Base-by-base conservation (phyloP, 768 basidiomycete species). In the Leccinum barrowsii region DNA sequence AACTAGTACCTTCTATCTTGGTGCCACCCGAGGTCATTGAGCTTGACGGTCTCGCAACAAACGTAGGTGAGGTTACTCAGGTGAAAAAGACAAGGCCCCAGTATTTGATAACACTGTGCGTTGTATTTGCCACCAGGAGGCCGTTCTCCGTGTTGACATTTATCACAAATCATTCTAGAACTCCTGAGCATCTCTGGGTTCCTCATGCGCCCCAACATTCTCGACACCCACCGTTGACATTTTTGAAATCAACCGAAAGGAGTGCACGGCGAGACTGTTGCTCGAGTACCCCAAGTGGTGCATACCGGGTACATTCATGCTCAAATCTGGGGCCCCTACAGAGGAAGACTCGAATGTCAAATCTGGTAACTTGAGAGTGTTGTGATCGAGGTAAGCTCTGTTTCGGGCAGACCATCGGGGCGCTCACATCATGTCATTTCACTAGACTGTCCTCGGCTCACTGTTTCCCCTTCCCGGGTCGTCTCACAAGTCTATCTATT, bases 201-300 rank as follows among this genome's bases (percentile, higher is more conserved):
- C 73, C 78, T 87, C 26, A 80, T 97, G 5, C 89, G 89, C 26
- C 81, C 86, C 11, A 78, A 85, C 22, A 72, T 97, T 10, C 74
- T 84, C 6, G 94, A 98, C 67, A 82, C 24, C 24, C 67, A 82
- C 24, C 24, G 73, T 97, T 42, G 85, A 92, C 57, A 88, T 98
- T n/a, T 98, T 92, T 66, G 96, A 98, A 71, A 83, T 97, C 52
- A 98, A 99, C 72, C 85, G 97, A 55, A 97, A 96, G 71, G 97
- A 99, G 66, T 90, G 89, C 63, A 26, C 24, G 24, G 95, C 97
- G 1, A 80, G 90, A 3, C 76, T 98, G 7, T 77, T 98, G 6
- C 80, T 97, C 48, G 89, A 93, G 70, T 86, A 90, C 55, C 90
- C 92, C 2, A 87, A 86, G 66, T 97, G 94, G 90, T 83, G 86